phyloP scores from a whole-genome alignment of 2,329 filamentous ascomycete genomes.

The Sporothrix pseudoabietina region DNA sequence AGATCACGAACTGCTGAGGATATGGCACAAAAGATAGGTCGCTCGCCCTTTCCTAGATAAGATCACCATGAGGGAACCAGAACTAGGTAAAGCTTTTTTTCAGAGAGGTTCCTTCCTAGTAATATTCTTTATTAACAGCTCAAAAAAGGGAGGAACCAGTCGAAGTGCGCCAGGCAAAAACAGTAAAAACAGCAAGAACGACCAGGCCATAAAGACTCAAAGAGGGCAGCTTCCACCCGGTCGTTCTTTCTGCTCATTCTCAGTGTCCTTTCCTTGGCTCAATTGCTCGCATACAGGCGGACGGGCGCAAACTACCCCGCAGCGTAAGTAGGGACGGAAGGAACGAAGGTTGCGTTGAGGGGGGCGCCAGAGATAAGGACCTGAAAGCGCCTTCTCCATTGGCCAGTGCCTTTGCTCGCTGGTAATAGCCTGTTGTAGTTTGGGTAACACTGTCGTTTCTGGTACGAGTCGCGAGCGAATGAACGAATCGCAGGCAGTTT shows the following conservation, averaged over 20 bases:
- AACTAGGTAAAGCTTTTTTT: constrained; percentile 11
- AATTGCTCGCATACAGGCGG: neutral
- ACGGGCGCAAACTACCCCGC: constrained; percentile 12
- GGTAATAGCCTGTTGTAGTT: neutral
- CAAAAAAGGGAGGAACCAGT: neutral
- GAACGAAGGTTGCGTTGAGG: neutral
- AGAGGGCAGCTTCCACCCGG: neutral
- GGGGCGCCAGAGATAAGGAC: constrained; percentile 12
- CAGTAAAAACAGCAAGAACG: constrained; percentile 6
- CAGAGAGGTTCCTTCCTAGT: constrained; percentile 9
- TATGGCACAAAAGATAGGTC: constrained; percentile 1
- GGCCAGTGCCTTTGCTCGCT: neutral
- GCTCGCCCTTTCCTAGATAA: constrained; percentile 19
- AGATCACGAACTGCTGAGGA: constrained; percentile 15
- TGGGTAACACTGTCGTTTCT: constrained; percentile 5
- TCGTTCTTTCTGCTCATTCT: neutral
- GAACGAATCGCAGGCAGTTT: neutral
- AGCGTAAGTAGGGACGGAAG: neutral
- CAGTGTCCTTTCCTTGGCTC: neutral
- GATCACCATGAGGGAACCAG: neutral
- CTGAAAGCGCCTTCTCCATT: neutral
- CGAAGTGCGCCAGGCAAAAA: constrained; percentile 1
- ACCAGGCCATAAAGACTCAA: too few relatives aligned
- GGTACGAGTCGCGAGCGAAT: neutral
- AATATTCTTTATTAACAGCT: neutral